These are phyloP conservation scores for Forsythia viridissima DNA, from an alignment of 257 asterid species.

Conservation along the genomic window DNA sequence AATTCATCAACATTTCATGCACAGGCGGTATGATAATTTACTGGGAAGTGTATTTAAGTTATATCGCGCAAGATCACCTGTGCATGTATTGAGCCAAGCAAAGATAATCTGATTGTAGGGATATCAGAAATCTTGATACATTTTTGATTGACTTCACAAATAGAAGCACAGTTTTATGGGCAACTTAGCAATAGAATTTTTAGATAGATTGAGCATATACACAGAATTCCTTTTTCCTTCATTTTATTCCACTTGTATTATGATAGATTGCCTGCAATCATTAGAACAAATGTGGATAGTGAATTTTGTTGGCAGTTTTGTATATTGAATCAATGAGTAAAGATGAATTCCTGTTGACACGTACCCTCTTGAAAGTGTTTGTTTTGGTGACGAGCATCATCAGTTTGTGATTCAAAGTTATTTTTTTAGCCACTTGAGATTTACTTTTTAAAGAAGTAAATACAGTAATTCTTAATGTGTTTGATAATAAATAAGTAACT, in stretches of 20 bases:
- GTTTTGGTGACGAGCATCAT: too few species aligned
- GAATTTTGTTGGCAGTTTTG: slow-evolving; percentile 3
- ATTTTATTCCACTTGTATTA: neutral
- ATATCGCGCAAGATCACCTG: slow-evolving; percentile 17
- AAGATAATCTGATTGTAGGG: slow-evolving; percentile 23
- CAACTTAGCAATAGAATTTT: neutral
- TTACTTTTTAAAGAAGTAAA: too few species aligned
- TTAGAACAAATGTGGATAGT: slow-evolving; percentile 17
- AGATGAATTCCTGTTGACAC: neutral
- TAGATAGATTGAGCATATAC: neutral
- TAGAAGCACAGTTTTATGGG: slow-evolving; percentile 13
- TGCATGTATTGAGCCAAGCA: slow-evolving; percentile 11
- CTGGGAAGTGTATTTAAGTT: slow-evolving; percentile 26
- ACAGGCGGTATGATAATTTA: slow-evolving; percentile 27
- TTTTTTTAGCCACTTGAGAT: too few species aligned
- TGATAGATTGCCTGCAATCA: neutral
- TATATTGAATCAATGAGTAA: slow-evolving; percentile 7
- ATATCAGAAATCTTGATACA: slow-evolving; percentile 19
- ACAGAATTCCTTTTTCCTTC: neutral
- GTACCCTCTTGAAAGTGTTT: too few species aligned
- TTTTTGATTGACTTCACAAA: slow-evolving; percentile 6
- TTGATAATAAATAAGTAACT: too few species aligned
- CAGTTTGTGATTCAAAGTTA: too few species aligned
- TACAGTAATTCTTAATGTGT: too few species aligned
- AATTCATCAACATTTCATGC: slow-evolving; percentile 34